Percentiles rank a stretch among this genome's conserved stretches.
These are phyloP conservation scores for Malus domestica DNA, from an alignment of 306 rosid species.

Conservation along the genomic window ASM211411v1 NC_041795.1:20240001-20240500, in stretches of 20 bases:
- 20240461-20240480: slow-evolving; percentile 14
- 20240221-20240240: slow-evolving; percentile 4
- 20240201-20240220: background rate
- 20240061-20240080: slow-evolving; percentile 19
- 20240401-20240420: slow-evolving; percentile 12
- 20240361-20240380: slow-evolving; percentile 19
- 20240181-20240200: slow-evolving; percentile 4
- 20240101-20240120: background rate
- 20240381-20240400: slow-evolving; percentile 19
- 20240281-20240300: background rate
- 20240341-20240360: slow-evolving; percentile 14
- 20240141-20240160: slow-evolving; percentile 10
- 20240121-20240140: slow-evolving; percentile 3
- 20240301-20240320: background rate
- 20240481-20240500: slow-evolving; percentile 48
- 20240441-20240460: slow-evolving; percentile 15
- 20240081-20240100: background rate
- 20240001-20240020: slow-evolving; percentile 28
- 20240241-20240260: slow-evolving; percentile 11
- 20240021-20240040: slow-evolving; percentile 21
- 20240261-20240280: slow-evolving; percentile 7
- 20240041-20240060: slow-evolving; percentile 18
- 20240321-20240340: slow-evolving; percentile 13
- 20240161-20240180: slow-evolving; percentile 4
- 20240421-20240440: slow-evolving; percentile 33